Percentiles rank a stretch among this genome's conserved stretches.
These are phyloP conservation scores for Suillus discolor DNA, from an alignment of 768 basidiomycete genomes.

Conservation along the genomic window DNA sequence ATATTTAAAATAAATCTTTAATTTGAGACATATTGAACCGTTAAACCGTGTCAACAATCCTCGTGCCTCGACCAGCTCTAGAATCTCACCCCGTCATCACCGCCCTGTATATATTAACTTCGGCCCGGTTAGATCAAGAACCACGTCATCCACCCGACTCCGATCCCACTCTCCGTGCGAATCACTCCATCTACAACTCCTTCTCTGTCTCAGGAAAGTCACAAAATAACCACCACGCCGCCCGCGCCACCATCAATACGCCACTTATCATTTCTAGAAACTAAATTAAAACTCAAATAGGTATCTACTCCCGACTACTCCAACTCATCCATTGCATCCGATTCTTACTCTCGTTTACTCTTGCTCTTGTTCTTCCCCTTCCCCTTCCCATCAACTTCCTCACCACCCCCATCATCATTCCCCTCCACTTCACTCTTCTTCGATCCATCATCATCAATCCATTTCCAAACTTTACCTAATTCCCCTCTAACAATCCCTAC, in stretches of 20 bases:
- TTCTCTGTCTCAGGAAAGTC: background rate
- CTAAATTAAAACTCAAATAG: background rate
- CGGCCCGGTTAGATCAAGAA: background rate
- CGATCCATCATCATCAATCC: conserved; percentile 54
- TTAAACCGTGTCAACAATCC: no score
- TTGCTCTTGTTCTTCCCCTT: conserved; percentile 17
- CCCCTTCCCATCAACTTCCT: conserved; percentile 5
- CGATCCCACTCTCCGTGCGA: background rate
- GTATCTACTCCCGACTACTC: background rate
- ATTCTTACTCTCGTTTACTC: conserved; percentile 12
- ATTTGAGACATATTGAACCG: background rate
- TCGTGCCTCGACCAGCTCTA: background rate
- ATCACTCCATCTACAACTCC: background rate
- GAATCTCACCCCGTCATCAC: background rate
- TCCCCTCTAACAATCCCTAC: conserved; percentile 69
- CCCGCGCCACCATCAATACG: conserved; percentile 5
- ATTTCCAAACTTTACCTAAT: conserved; percentile 66
- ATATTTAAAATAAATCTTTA: background rate
- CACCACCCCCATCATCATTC: no score
- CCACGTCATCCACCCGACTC: background rate
- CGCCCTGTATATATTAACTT: background rate
- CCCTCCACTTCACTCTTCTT: conserved; percentile 8
- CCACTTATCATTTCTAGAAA: background rate
- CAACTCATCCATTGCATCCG: background rate
- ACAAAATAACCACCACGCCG: background rate